Conservation (phyloP, 2,329 filamentous ascomycete species). For the Lojkania enalia region DNA sequence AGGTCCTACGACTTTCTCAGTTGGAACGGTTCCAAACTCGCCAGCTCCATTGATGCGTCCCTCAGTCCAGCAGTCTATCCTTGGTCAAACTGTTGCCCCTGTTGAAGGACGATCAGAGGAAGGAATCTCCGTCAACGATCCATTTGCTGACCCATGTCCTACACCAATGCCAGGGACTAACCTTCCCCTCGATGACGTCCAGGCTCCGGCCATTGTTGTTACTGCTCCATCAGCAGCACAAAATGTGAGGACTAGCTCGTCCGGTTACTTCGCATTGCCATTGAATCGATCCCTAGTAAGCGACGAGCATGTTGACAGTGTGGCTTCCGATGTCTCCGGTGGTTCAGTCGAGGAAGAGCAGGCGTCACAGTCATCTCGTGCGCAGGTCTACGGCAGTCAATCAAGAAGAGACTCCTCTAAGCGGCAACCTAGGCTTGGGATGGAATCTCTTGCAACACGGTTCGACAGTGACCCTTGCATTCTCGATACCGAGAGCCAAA, state of each 20-base stretch:
- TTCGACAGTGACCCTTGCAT: not conserved
- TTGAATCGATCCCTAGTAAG: conserved; percentile 1
- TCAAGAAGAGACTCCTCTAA: too few species aligned
- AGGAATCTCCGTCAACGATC: not conserved
- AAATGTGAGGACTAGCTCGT: not conserved
- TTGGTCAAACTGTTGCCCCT: conserved; percentile 3
- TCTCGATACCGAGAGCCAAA: conserved; percentile 2
- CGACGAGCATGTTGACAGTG: not conserved
- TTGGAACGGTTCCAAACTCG: conserved; percentile 31
- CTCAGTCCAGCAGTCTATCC: conserved; percentile 21
- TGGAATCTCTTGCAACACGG: too few species aligned
- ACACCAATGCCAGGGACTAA: conserved; percentile 33
- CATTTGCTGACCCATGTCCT: not conserved
- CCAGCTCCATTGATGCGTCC: conserved; percentile 32
- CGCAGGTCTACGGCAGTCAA: too few species aligned
- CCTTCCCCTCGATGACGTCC: conserved; percentile 19
- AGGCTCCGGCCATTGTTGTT: conserved; percentile 12
- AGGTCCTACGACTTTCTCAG: conserved; percentile 12
- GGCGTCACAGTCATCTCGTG: too few species aligned
- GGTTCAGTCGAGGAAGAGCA: too few species aligned
- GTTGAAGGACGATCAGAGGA: not conserved
- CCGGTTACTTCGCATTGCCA: conserved; percentile 20
- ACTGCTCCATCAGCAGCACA: conserved; percentile 7
- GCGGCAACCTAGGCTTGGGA: too few species aligned
- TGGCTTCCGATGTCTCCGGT: too few species aligned